Evolutionary conservation across 1,284 basidiomycete species (phyloP).

Genomic region (Spongispora temasekensis): DNA sequence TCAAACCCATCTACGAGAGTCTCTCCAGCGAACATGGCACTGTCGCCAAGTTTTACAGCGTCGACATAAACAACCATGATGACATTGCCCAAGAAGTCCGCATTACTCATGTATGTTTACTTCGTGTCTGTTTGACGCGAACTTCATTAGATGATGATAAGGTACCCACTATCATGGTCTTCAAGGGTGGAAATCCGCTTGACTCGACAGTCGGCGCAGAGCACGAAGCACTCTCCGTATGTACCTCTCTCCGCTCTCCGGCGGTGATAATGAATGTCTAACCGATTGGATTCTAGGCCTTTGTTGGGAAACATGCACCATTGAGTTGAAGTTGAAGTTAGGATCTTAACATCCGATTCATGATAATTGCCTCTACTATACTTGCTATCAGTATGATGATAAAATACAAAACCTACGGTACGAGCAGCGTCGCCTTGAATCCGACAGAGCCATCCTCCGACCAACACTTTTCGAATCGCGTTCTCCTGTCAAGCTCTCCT

Average conservation of each 20-base stretch:
- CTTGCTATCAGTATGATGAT: no score
- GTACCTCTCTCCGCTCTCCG: background rate
- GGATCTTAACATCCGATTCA: no score
- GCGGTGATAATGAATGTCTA: background rate
- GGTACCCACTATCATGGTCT: slow-evolving; percentile 22
- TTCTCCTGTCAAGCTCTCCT: slow-evolving; percentile 55
- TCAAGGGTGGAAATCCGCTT: slow-evolving; percentile 12
- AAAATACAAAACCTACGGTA: slow-evolving; percentile 43
- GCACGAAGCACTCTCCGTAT: slow-evolving; percentile 3
- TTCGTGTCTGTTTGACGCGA: no score
- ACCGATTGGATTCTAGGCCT: slow-evolving; percentile 1
- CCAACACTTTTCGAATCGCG: slow-evolving; percentile 43
- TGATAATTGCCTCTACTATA: background rate
- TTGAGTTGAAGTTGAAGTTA: background rate
- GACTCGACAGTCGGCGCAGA: slow-evolving; percentile 4
- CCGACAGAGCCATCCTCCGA: slow-evolving; percentile 32
- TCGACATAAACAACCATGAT: slow-evolving; percentile 2
- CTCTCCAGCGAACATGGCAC: slow-evolving; percentile 3
- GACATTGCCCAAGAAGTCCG: slow-evolving; percentile 9
- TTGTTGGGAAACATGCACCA: slow-evolving; percentile 13
- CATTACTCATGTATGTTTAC: slow-evolving; percentile 1
- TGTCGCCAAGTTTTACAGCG: slow-evolving; percentile 13
- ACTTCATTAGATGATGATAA: background rate
- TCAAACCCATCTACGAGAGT: slow-evolving; percentile 8
- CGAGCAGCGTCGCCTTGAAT: slow-evolving; percentile 58